A percentile compares a stretch with the other conserved stretches of the same genome.
Evolutionary conservation across 768 basidiomycete species (phyloP).

Genomic region (Lentinula aciculospora): DNA sequence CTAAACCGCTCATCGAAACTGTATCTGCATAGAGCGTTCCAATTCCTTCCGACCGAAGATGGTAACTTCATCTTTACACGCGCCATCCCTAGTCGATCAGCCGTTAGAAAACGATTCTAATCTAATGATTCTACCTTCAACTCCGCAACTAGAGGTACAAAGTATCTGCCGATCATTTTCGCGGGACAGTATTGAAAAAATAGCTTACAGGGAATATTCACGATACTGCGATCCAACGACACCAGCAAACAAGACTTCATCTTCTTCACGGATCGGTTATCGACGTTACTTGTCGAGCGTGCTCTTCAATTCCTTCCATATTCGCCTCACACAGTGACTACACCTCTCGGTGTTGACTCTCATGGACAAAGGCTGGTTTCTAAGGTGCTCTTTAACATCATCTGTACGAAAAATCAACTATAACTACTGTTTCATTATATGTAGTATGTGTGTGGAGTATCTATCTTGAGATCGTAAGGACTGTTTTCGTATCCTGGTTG

Average conservation of each 20-base stretch:
- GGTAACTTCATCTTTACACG: not conserved
- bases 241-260: conserved; percentile 83
- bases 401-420: conserved; percentile 8
- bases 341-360: conserved; percentile 55
- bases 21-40: conserved; percentile 63
- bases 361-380: conserved; percentile 60
- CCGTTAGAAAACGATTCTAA: conserved; percentile 39
- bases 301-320: conserved; percentile 83
- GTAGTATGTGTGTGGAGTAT: conserved; percentile 86
- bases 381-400: conserved; percentile 32
- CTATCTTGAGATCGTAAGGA: conserved; percentile 81
- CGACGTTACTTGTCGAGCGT: conserved; percentile 79
- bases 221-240: conserved; percentile 70
- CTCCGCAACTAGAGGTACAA: conserved; percentile 72
- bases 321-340: conserved; percentile 49
- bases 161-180: not conserved
- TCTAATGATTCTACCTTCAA: conserved; percentile 66
- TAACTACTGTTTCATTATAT: not conserved
- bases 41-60: conserved; percentile 39
- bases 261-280: conserved; percentile 84
- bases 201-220: conserved; percentile 81
- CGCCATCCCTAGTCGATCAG: conserved; percentile 19
- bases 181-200: not conserved
- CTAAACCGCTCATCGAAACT: not conserved
- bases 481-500: not conserved